Evolutionary conservation across 1,284 basidiomycete species (phyloP).

Genomic region (Puccinia triticina): DNA sequence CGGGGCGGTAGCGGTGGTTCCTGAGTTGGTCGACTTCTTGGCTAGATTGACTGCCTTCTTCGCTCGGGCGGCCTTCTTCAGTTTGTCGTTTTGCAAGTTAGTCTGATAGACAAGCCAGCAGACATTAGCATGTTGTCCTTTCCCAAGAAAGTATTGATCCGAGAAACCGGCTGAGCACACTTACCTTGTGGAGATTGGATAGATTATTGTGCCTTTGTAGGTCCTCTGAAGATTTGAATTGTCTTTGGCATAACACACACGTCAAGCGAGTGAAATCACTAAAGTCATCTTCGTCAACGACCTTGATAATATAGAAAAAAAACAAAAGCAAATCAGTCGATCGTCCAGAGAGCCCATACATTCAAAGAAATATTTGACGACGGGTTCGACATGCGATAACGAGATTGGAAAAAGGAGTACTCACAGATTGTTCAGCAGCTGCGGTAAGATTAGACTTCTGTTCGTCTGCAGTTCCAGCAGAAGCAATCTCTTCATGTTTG

Average conservation of each 20-base stretch:
- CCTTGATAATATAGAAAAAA: background rate
- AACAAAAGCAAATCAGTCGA: background rate
- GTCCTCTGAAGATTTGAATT: constrained; percentile 83
- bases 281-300: constrained; percentile 54
- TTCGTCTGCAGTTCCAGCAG: constrained; percentile 53
- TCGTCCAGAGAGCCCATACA: background rate
- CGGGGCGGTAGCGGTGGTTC: constrained; percentile 59
- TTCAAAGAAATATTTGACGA: background rate
- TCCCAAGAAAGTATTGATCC: no score
- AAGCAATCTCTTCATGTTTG: constrained; percentile 52
- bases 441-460: constrained; percentile 61
- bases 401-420: constrained; percentile 56
- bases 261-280: constrained; percentile 67
- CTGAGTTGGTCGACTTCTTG: background rate
- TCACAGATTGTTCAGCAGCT: constrained; percentile 70
- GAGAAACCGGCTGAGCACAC: constrained; percentile 52
- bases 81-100: constrained; percentile 54
- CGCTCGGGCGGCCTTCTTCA: constrained; percentile 67
- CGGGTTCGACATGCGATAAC: background rate
- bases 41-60: constrained; percentile 65
- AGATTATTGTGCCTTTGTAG: constrained; percentile 82
- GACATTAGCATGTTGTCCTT: background rate
- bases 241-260: constrained; percentile 84
- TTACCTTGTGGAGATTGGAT: constrained; percentile 87
- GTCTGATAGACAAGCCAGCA: constrained; percentile 52